phyloP scores from a whole-genome alignment of 176 grass and related monocot species.

The Thinopyrum elongatum region DNA sequence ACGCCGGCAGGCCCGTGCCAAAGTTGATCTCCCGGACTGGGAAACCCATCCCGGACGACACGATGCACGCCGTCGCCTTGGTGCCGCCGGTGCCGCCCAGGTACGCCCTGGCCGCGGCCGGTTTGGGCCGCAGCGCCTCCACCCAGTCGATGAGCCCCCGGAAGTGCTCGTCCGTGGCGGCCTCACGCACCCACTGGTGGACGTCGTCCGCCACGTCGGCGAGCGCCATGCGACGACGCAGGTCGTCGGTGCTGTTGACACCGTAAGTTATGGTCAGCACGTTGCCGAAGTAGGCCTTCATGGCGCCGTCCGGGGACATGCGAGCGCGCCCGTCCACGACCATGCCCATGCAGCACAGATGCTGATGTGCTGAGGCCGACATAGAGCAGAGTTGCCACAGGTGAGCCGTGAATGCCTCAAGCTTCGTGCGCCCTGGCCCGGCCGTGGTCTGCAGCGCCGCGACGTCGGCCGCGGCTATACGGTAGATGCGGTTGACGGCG shows the following conservation, averaged over 20 bases:
- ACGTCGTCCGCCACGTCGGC: not conserved
- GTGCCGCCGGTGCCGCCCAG: not conserved
- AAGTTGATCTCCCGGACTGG: not conserved
- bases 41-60: conserved; percentile 9
- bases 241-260: not conserved
- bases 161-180: not conserved
- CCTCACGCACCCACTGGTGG: conserved; percentile 1
- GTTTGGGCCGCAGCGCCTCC: conserved; percentile 14
- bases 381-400: not conserved
- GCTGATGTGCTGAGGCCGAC: not conserved
- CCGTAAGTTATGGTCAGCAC: not conserved
- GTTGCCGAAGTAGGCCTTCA: conserved; percentile 4
- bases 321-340: not conserved
- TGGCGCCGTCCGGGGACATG: not conserved
- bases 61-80: not conserved
- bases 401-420: not conserved
- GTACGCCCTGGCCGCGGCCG: conserved; percentile 1
- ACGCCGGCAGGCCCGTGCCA: not conserved
- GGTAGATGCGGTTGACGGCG: not conserved
- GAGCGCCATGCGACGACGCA: not conserved
- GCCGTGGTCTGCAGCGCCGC: not conserved
- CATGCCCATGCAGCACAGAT: not conserved
- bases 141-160: not conserved
- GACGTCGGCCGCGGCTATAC: not conserved
- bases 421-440: not conserved